Conservation (phyloP, 495 filamentous ascomycete species). For the Aspergillus steynii region DNA sequence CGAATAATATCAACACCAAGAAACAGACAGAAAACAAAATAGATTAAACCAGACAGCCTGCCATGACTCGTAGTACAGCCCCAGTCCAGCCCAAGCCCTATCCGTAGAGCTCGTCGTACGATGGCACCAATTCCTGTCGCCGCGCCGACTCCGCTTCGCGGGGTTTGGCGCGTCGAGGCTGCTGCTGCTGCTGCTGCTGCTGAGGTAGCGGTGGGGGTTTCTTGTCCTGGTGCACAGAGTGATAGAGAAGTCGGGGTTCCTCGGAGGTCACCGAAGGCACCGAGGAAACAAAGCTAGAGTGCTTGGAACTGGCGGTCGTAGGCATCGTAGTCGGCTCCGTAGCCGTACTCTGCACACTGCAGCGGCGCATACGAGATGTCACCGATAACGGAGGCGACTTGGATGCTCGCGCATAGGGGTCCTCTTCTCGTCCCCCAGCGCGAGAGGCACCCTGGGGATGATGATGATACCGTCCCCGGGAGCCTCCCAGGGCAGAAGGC, state of each 20-base stretch:
- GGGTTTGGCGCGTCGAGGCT: constrained; percentile 23
- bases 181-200: background rate
- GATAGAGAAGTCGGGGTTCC: constrained; percentile 29
- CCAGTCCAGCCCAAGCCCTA: constrained; percentile 16
- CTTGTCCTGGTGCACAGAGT: constrained; percentile 28
- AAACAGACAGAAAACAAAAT: background rate
- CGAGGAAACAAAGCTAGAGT: constrained; percentile 42
- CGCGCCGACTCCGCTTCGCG: constrained; percentile 22
- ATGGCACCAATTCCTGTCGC: constrained; percentile 41
- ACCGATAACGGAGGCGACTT: constrained; percentile 44
- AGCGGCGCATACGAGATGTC: constrained; percentile 47
- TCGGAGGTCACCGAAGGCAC: constrained; percentile 31
- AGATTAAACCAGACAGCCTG: background rate
- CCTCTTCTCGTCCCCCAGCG: constrained; percentile 2
- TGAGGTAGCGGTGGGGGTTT: constrained; percentile 1
- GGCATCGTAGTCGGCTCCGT: constrained; percentile 29
- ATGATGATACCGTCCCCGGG: constrained; percentile 17
- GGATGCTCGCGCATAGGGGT: constrained; percentile 27
- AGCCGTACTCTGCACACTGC: constrained; percentile 35
- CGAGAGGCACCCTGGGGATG: background rate
- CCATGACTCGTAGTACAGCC: background rate
- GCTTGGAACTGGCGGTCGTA: constrained; percentile 35
- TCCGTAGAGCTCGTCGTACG: constrained; percentile 48
- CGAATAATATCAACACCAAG: background rate
- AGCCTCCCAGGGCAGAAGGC: constrained; percentile 6